These are phyloP conservation scores for Golubevia pallescens DNA, from an alignment of 1,284 basidiomycete genomes.

Conservation along the genomic window DNA sequence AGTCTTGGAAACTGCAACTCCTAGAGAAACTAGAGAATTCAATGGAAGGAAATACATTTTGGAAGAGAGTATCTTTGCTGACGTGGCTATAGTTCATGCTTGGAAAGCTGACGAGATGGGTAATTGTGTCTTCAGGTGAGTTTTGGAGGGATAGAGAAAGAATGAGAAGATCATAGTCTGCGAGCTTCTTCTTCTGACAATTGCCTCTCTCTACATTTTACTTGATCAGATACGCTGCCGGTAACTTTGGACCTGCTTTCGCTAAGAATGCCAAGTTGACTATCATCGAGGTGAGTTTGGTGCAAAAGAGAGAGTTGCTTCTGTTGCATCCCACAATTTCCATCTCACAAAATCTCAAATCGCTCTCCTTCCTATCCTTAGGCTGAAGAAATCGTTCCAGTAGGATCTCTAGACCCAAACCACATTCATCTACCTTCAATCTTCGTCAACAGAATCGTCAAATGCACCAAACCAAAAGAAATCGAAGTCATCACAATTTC, in stretches of 20 bases:
- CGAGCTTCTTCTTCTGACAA: background rate
- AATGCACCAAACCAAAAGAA: conserved; percentile 32
- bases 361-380: background rate
- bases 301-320: too few relatives aligned
- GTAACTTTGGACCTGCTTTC: conserved; percentile 54
- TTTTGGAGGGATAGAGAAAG: background rate
- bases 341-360: background rate
- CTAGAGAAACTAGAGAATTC: conserved; percentile 46
- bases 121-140: conserved; percentile 50
- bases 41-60: conserved; percentile 53
- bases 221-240: conserved; percentile 28
- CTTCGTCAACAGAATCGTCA: conserved; percentile 51
- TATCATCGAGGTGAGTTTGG: conserved; percentile 33
- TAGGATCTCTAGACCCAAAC: conserved; percentile 40
- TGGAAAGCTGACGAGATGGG: conserved; percentile 60
- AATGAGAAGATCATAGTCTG: background rate
- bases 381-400: conserved; percentile 55
- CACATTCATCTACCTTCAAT: conserved; percentile 53
- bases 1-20: conserved; percentile 36
- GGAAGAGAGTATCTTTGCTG: conserved; percentile 53
- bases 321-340: too few relatives aligned
- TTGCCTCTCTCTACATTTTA: background rate
- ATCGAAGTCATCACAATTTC: conserved; percentile 45
- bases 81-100: conserved; percentile 54
- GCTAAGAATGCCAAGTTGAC: conserved; percentile 56